Evolutionary conservation across 345 rosid genomes (phyloP).

Genomic region (Dovyalis caffra): DNA sequence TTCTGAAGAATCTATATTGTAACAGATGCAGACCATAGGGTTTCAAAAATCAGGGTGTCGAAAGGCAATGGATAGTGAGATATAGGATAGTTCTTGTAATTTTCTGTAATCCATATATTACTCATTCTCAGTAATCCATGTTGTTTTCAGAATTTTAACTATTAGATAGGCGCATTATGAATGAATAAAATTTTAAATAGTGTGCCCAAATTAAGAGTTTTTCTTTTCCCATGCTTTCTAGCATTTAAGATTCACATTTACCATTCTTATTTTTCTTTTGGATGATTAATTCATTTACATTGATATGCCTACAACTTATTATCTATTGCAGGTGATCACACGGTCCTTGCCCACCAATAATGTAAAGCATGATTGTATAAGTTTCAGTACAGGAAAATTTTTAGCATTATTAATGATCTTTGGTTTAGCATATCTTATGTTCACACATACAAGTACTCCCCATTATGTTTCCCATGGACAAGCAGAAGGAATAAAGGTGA

Average conservation of each 20-base stretch:
- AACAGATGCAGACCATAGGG: too few species aligned
- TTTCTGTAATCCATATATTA: too few species aligned
- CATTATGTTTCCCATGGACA: constrained; percentile 32
- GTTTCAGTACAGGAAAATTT: constrained; percentile 90
- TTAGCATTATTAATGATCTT: constrained; percentile 56
- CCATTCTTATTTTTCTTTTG: not conserved
- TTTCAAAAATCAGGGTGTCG: too few species aligned
- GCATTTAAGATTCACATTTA: not conserved
- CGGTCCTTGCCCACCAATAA: constrained; percentile 56
- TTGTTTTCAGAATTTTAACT: too few species aligned
- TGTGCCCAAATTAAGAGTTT: not conserved
- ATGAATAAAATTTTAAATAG: not conserved
- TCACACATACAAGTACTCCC: constrained; percentile 47
- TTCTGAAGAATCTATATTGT: too few species aligned
- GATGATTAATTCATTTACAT: not conserved
- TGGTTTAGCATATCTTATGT: constrained; percentile 63
- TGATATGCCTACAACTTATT: not conserved
- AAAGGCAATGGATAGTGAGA: too few species aligned
- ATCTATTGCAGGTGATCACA: constrained; percentile 58
- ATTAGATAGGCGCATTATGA: not conserved
- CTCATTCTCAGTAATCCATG: too few species aligned
- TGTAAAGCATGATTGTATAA: constrained; percentile 50
- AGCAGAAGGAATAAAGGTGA: constrained; percentile 23
- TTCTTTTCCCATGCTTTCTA: not conserved
- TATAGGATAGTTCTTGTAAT: too few species aligned